Conservation (phyloP, 129 eudicot genomes). For the Lactuca sativa region DNA sequence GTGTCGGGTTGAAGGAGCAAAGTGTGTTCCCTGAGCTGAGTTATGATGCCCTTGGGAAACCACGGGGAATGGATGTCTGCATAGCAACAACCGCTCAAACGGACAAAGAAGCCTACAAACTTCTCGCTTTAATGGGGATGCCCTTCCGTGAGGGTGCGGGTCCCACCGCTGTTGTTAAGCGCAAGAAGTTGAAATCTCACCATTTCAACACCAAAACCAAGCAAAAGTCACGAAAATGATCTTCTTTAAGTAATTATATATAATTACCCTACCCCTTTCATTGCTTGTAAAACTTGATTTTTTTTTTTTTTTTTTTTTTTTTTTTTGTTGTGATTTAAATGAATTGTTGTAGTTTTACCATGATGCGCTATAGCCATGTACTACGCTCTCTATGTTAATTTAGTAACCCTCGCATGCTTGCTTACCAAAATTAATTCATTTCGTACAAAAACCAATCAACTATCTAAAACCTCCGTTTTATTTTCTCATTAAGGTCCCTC, state of each 20-base stretch:
- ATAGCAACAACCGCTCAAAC: constrained; percentile 80
- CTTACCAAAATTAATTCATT: too few relatives aligned
- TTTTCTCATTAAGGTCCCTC: too few relatives aligned
- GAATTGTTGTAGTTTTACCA: constrained; percentile 22
- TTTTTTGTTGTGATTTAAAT: constrained; percentile 22
- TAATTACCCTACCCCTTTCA: background rate
- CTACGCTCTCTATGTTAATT: background rate
- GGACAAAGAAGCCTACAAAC: constrained; percentile 77
- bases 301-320: too few relatives aligned
- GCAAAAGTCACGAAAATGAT: constrained; percentile 47
- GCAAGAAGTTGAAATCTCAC: constrained; percentile 82
- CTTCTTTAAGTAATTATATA: background rate
- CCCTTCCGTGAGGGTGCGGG: constrained; percentile 83
- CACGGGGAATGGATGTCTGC: constrained; percentile 91
- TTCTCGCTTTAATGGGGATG: constrained; percentile 92
- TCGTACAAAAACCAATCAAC: too few relatives aligned
- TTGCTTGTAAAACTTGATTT: background rate
- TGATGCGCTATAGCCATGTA: constrained; percentile 19
- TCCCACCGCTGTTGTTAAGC: constrained; percentile 30
- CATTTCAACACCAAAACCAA: constrained; percentile 85
- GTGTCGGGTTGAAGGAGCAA: constrained; percentile 74
- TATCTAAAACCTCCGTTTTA: too few relatives aligned
- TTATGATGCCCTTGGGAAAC: constrained; percentile 69
- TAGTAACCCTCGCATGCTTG: background rate
- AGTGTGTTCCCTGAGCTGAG: constrained; percentile 88